Conservation (phyloP, 495 filamentous ascomycete genomes). For the Friedmanniomyces simplex region DNA sequence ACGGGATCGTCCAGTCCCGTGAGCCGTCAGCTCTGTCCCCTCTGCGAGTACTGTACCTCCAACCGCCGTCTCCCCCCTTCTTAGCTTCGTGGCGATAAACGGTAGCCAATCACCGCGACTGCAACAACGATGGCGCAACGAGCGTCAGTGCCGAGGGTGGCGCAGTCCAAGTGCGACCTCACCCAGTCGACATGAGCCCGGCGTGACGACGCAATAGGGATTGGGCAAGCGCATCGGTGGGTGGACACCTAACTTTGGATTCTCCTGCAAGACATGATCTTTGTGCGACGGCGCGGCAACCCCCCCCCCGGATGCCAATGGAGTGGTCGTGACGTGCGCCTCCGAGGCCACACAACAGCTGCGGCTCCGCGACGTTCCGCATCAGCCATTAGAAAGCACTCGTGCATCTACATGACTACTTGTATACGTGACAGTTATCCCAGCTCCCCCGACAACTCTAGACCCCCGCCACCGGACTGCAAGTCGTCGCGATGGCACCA, state of each 20-base stretch:
- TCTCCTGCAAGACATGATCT: no score
- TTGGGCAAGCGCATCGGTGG: no score
- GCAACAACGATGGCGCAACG: neutral
- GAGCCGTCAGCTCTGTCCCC: neutral
- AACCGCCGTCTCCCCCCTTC: neutral
- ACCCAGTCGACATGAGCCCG: no score
- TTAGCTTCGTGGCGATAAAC: neutral
- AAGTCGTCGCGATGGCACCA: neutral
- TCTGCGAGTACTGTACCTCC: no score
- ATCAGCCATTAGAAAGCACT: neutral
- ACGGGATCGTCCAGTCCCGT: neutral
- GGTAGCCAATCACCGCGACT: neutral
- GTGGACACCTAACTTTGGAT: no score
- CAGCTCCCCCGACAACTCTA: neutral
- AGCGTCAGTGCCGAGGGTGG: no score
- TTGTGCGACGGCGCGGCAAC: neutral
- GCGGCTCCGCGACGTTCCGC: neutral
- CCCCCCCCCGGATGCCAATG: neutral
- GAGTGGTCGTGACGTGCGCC: neutral
- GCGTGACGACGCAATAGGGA: no score
- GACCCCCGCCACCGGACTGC: neutral
- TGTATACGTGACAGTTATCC: neutral
- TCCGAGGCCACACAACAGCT: neutral
- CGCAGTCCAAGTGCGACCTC: no score
- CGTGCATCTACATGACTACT: neutral